These are phyloP conservation scores for Aspergillus carlsbadensis DNA, from an alignment of 495 filamentous ascomycete species.

Conservation along the genomic window DNA sequence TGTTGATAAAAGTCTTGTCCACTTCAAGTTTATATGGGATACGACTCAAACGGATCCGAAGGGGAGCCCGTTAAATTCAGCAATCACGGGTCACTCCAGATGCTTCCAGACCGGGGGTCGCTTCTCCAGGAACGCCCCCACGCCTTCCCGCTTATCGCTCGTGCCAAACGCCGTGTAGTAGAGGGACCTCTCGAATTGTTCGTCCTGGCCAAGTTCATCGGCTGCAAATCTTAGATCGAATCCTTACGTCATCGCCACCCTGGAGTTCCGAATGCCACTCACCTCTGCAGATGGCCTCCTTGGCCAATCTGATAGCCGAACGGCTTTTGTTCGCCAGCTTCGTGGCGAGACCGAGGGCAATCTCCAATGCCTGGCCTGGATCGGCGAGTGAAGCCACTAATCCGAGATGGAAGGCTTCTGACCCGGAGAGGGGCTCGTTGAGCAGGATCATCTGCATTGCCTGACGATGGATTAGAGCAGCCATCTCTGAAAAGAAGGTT, in stretches of 20 bases:
- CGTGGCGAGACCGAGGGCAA: neutral
- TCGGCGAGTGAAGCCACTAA: neutral
- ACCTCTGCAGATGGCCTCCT: conserved; percentile 13
- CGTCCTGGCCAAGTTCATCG: conserved; percentile 3
- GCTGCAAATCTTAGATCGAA: neutral
- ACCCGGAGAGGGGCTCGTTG: conserved; percentile 7
- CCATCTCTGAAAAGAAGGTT: too few relatives aligned
- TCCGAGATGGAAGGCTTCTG: neutral
- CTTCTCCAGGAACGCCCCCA: conserved; percentile 8
- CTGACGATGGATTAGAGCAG: too few relatives aligned
- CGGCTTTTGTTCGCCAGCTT: conserved; percentile 1
- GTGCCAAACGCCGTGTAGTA: conserved; percentile 10
- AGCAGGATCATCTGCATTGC: conserved; percentile 12
- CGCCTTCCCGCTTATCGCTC: conserved; percentile 3
- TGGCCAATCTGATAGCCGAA: neutral
- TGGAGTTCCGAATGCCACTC: too few relatives aligned
- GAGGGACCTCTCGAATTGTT: conserved; percentile 1
- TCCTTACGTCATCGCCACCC: too few relatives aligned
- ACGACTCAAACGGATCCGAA: too few relatives aligned
- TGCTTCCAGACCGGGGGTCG: neutral
- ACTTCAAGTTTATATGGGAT: too few relatives aligned
- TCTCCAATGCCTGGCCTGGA: neutral
- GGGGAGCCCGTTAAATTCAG: too few relatives aligned
- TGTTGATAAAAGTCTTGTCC: too few relatives aligned
- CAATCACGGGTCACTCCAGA: too few relatives aligned